A percentile compares a stretch with the other conserved stretches of the same genome.
Evolutionary conservation across 2,329 filamentous ascomycete species (phyloP).

Genomic region (Aspergillus fumigatiaffinis): DNA sequence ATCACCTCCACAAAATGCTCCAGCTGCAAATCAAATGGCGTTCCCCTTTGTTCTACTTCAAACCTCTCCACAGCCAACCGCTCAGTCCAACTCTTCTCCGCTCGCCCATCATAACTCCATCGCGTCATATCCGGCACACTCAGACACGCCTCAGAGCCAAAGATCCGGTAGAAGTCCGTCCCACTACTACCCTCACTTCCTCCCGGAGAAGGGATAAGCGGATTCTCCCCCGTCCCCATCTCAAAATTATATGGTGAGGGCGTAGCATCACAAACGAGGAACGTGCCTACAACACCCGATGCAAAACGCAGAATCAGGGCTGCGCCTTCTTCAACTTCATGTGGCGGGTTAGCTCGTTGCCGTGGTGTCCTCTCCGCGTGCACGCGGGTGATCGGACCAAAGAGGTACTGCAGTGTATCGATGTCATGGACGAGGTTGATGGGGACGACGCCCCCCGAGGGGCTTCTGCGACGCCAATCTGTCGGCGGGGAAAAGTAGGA

Average conservation of each 20-base stretch:
- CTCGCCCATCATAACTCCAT: constrained; percentile 44
- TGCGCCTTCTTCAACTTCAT: constrained; percentile 54
- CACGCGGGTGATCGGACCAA: constrained; percentile 51
- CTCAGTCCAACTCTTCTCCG: constrained; percentile 43
- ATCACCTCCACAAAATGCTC: constrained; percentile 51
- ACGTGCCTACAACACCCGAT: constrained; percentile 54
- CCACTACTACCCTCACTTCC: constrained; percentile 26
- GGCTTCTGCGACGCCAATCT: constrained; percentile 45
- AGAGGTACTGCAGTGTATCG: constrained; percentile 55
- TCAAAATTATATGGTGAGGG: constrained; percentile 55
- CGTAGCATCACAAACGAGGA: constrained; percentile 52
- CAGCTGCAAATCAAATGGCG: constrained; percentile 53
- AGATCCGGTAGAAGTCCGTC: constrained; percentile 51
- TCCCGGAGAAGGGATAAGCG: constrained; percentile 41
- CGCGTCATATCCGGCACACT: constrained; percentile 53
- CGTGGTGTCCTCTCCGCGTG: constrained; percentile 48
- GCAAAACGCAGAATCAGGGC: constrained; percentile 52
- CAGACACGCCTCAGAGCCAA: constrained; percentile 49
- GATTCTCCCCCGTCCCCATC: constrained; percentile 57
- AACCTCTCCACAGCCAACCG: constrained; percentile 33
- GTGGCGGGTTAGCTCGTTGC: constrained; percentile 35
- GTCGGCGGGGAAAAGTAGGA: constrained; percentile 49
- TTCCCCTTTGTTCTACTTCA: constrained; percentile 21
- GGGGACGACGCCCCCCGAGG: constrained; percentile 49
- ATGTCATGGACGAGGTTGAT: constrained; percentile 62